Evolutionary conservation across 371 early-diverging fungal species (phyloP).

Genomic region (Batrachochytrium dendrobatidis): DNA sequence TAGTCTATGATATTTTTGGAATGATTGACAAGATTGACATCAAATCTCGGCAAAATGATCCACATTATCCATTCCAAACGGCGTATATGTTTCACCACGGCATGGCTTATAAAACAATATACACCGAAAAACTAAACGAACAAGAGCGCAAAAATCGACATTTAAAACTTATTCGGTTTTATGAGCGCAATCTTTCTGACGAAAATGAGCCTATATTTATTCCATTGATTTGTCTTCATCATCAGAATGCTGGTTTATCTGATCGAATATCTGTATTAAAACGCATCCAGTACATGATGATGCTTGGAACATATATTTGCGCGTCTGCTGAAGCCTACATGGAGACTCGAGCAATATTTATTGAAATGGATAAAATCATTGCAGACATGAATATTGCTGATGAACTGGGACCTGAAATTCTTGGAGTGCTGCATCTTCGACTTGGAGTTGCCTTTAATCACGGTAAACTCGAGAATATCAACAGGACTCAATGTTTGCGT

Average conservation of each 20-base stretch:
- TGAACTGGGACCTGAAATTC: background rate
- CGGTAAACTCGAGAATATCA: slow-evolving; percentile 2
- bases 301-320: slow-evolving; percentile 8
- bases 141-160: background rate
- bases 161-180: slow-evolving; percentile 7
- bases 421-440: slow-evolving; percentile 4
- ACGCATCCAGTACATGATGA: slow-evolving; percentile 11
- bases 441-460: slow-evolving; percentile 6
- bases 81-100: background rate
- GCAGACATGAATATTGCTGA: background rate
- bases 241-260: background rate
- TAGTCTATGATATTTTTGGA: slow-evolving; percentile 3
- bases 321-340: slow-evolving; percentile 2
- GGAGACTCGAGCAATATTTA: slow-evolving; percentile 6
- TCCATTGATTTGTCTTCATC: slow-evolving; percentile 7
- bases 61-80: slow-evolving; percentile 4
- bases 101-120: slow-evolving; percentile 1
- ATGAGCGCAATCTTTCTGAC: slow-evolving; percentile 7
- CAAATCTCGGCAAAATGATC: background rate
- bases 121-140: background rate
- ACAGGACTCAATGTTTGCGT: background rate
- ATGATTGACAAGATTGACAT: background rate
- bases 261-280: slow-evolving; percentile 8
- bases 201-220: slow-evolving; percentile 5
- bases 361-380: background rate